These are phyloP conservation scores for Cyathus striatus DNA, from an alignment of 768 basidiomycete genomes.

Conservation along the genomic window DNA sequence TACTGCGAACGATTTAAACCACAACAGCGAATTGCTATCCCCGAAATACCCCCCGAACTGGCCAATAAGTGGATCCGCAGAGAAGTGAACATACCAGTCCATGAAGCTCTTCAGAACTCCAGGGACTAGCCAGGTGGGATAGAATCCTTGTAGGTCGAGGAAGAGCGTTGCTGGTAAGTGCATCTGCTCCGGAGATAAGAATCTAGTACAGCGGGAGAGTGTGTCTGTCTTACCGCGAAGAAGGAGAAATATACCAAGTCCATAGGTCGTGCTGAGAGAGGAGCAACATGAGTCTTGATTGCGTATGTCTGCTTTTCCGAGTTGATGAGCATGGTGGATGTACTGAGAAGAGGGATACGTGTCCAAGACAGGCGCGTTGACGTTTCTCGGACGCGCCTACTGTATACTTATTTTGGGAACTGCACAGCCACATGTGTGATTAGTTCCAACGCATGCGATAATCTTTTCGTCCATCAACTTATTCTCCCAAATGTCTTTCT, in stretches of 20 bases:
- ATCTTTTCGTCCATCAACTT: slow-evolving; percentile 6
- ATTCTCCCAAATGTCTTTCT: slow-evolving; percentile 34
- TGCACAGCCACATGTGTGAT: not conserved
- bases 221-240: slow-evolving; percentile 46
- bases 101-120: slow-evolving; percentile 36
- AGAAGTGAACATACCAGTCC: slow-evolving; percentile 46
- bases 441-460: too few relatives aligned
- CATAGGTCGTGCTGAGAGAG: slow-evolving; percentile 52
- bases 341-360: not conserved
- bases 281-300: slow-evolving; percentile 7
- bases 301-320: slow-evolving; percentile 13
- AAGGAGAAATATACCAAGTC: slow-evolving; percentile 70
- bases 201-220: not conserved
- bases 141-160: slow-evolving; percentile 68
- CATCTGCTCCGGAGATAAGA: slow-evolving; percentile 21
- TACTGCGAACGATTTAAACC: slow-evolving; percentile 63
- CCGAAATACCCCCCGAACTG: slow-evolving; percentile 39
- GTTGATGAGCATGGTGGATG: slow-evolving; percentile 14
- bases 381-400: slow-evolving; percentile 1
- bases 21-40: slow-evolving; percentile 33
- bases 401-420: not conserved
- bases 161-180: slow-evolving; percentile 68
- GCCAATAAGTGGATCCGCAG: slow-evolving; percentile 64
- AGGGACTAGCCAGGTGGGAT: slow-evolving; percentile 49
- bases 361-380: not conserved